Base-by-base conservation (phyloP, 1,284 basidiomycete genomes). In the Marasmius oreades region DNA sequence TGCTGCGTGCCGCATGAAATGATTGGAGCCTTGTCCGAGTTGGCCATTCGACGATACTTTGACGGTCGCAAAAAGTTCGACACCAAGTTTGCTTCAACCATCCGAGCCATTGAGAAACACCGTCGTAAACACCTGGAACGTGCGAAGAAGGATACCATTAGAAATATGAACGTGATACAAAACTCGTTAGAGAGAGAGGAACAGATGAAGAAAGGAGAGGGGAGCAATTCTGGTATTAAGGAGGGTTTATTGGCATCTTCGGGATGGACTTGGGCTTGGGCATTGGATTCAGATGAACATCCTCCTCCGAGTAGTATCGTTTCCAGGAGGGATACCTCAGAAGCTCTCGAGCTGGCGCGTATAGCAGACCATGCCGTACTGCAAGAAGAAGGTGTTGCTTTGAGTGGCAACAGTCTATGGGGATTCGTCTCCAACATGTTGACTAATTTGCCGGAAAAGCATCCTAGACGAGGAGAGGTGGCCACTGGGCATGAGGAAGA, bases 251-350 rank as follows among this genome's bases (percentile, higher is more conserved):
- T 77, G 46, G 69, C 70, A 5, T 73, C 76, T 5, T 74, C 77
- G 33, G 80, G 76, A 22, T 88, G 82, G 85, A 77, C 74, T 48
- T 90, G 86, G 84, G 83, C 85, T 16, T 93, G 86, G 90, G 86
- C 83, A 20, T 68, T 92, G 55, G 85, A 89, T 61, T 77, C 72
- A n/a, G 77, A 84, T 52, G 91, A 93, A 69, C 75, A 76, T 26
- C 91, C 91, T 5, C 91, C 91, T 7, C 86, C 92, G 3, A 90
- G 87, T 63, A 91, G 89, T 59, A 90, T 93, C 62, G 87, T 88
- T 31, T 84, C 88, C 31, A 74, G 91, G 55, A 72, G 89, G 51
- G 91, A 93, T 64, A 92, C 89, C 2, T 75, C 77, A 42, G 90
- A 93, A 70, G 90, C 90, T 18, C 74, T 84, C 23, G 73, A 78